phyloP scores from a whole-genome alignment of 805 yeast genomes.

The Brettanomyces nanus region DNA sequence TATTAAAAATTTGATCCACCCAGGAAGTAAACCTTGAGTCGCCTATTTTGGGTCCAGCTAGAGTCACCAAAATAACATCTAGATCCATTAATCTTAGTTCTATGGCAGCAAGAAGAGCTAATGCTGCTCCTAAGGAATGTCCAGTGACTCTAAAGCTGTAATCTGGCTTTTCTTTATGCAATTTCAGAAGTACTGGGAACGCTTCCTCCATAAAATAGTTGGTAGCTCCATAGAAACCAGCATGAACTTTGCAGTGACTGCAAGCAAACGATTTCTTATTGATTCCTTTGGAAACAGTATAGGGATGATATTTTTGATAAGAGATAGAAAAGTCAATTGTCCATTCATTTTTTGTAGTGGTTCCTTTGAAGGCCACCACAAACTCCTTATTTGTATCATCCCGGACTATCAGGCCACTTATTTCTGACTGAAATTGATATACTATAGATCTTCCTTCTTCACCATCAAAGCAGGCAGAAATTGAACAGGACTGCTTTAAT shows the following conservation, averaged over 20 bases:
- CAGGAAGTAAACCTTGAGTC: constrained; percentile 40
- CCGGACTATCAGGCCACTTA: constrained; percentile 47
- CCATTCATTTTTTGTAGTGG: constrained; percentile 56
- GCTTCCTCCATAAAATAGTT: constrained; percentile 32
- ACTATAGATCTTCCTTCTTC: constrained; percentile 28
- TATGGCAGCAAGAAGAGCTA: constrained; percentile 53
- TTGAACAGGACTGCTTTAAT: constrained; percentile 27
- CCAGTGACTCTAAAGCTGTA: constrained; percentile 53
- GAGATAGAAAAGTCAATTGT: constrained; percentile 43
- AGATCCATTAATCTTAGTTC: constrained; percentile 50
- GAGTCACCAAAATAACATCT: constrained; percentile 47
- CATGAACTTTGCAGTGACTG: constrained; percentile 48
- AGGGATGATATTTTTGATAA: constrained; percentile 41
- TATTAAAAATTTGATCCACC: constrained; percentile 42
- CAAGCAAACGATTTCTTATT: constrained; percentile 27
- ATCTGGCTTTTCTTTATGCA: constrained; percentile 32
- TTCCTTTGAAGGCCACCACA: constrained; percentile 53
- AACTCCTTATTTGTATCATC: constrained; percentile 38
- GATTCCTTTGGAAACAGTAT: constrained; percentile 10
- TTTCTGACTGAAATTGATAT: constrained; percentile 35
- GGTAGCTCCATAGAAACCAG: constrained; percentile 50
- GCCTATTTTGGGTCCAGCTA: constrained; percentile 62
- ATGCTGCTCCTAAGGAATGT: constrained; percentile 64
- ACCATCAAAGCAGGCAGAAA: constrained; percentile 22
- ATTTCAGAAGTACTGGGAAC: constrained; percentile 27